These are phyloP conservation scores for Trichocladium uniseriatum DNA, from an alignment of 495 filamentous ascomycete species.

Conservation along the genomic window DNA sequence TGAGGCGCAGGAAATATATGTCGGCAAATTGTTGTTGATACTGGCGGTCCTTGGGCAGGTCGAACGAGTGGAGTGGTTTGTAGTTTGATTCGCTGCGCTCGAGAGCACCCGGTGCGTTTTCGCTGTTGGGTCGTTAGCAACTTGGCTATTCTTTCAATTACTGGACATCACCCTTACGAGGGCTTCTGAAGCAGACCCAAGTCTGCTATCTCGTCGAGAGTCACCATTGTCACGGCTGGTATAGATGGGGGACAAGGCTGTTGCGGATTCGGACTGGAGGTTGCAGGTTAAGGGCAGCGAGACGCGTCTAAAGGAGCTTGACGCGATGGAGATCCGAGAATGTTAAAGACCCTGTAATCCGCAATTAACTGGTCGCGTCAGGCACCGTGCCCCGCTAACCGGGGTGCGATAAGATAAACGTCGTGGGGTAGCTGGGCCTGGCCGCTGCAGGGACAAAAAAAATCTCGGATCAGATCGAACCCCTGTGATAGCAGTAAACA, in stretches of 20 bases:
- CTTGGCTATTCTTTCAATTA: constrained; percentile 5
- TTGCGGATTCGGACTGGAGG: neutral
- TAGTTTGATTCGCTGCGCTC: constrained; percentile 53
- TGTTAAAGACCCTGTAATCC: neutral
- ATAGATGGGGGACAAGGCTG: neutral
- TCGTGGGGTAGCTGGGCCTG: constrained; percentile 18
- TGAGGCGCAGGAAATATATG: constrained; percentile 90
- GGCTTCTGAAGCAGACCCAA: constrained; percentile 25
- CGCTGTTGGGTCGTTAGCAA: constrained; percentile 22
- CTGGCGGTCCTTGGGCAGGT: constrained; percentile 58
- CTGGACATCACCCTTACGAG: constrained; percentile 21
- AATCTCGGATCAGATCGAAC: constrained; percentile 8
- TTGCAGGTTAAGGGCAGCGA: neutral
- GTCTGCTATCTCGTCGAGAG: constrained; percentile 23
- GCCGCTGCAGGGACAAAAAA: constrained; percentile 21
- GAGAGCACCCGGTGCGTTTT: constrained; percentile 25
- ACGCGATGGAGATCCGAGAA: constrained; percentile 2
- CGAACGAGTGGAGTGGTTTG: constrained; percentile 64
- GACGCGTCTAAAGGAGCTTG: neutral
- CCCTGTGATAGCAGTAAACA: constrained; percentile 3
- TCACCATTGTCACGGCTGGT: constrained; percentile 18
- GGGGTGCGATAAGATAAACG: constrained; percentile 26
- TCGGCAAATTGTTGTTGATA: constrained; percentile 96
- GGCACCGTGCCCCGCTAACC: constrained; percentile 16
- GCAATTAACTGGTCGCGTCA: constrained; percentile 6